Evolutionary conservation across 352 stramenopile species (phyloP), one percentile per base, ranked within the genome.

Genomic region (Thalassiosira pacifica): DNA sequence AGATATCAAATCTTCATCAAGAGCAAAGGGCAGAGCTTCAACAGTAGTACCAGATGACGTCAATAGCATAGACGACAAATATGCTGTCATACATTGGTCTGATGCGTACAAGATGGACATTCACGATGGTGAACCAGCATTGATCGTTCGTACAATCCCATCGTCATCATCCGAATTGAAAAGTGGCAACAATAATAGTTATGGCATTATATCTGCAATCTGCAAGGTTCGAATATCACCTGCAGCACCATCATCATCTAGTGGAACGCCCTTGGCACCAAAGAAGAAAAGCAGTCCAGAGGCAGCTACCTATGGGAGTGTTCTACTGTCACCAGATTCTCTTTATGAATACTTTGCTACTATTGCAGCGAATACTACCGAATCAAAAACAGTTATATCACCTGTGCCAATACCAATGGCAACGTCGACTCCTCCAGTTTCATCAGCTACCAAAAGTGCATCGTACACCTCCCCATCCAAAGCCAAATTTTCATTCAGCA

Each of bases 401-500:
- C 4, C 42, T 29, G 34, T 19, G 10, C 19, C 42, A n/a, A n/a
- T n/a, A 53, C 45, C 48, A 34, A 55, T 29, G 5, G 0, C 24
- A 64, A 34, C n/a, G 11, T 22, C n/a, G 18, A 13, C 37, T 45
- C n/a, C 65, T 40, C 32, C 59, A 45, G 57, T 34, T 34, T 45
- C 65, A n/a, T 45, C 24, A 40, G 24, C 26, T 19, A 68, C 55
- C 32, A 65, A 45, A 32, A 2, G 31, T 26, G n/a, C 27, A 67
- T 42, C 29, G 37, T 82, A 34, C 63, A 59, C 81, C 32, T 89
- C 81, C 26, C 85, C 89, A 63, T 84, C 79, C 52, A 87, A 87
- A 80, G 69, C 75, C 32, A 86, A 82, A 40, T 91, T 92, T 86
- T 93, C 87, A 16, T 93, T 92, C 82, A 82, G 79, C 19, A 88